Conservation (phyloP, 768 basidiomycete species). For the Trametes cingulata region DNA sequence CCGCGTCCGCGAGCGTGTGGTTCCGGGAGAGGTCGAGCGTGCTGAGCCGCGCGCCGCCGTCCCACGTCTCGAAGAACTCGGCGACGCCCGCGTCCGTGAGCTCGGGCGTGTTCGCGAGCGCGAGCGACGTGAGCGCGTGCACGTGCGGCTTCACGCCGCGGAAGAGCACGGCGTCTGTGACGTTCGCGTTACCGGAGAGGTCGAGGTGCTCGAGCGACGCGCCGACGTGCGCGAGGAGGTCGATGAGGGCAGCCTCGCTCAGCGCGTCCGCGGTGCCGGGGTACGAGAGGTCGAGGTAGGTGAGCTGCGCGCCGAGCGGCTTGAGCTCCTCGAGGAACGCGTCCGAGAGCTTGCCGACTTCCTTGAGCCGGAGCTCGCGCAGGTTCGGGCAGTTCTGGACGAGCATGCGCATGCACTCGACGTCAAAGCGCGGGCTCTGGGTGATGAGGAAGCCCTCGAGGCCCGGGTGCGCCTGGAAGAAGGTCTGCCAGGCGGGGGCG, state of each 20-base stretch:
- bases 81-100: conserved; percentile 74
- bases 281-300: conserved; percentile 68
- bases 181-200: conserved; percentile 65
- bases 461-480: conserved; percentile 64
- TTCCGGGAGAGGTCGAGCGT: conserved; percentile 67
- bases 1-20: conserved; percentile 46
- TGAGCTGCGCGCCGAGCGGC: conserved; percentile 46
- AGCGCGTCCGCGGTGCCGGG: conserved; percentile 49
- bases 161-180: conserved; percentile 62
- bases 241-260: conserved; percentile 55
- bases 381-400: conserved; percentile 55
- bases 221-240: conserved; percentile 58
- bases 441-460: conserved; percentile 77
- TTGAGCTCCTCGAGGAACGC: conserved; percentile 58
- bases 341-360: conserved; percentile 72
- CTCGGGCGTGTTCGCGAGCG: conserved; percentile 54
- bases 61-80: conserved; percentile 65
- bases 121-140: conserved; percentile 50
- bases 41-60: conserved; percentile 40
- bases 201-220: conserved; percentile 57
- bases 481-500: conserved; percentile 66
- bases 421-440: conserved; percentile 85
- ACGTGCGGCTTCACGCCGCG: conserved; percentile 58
- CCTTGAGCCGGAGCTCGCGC: conserved; percentile 73
- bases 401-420: conserved; percentile 62